Conservation (phyloP, 169 alveolate species). For the Perkinsus olseni region DNA sequence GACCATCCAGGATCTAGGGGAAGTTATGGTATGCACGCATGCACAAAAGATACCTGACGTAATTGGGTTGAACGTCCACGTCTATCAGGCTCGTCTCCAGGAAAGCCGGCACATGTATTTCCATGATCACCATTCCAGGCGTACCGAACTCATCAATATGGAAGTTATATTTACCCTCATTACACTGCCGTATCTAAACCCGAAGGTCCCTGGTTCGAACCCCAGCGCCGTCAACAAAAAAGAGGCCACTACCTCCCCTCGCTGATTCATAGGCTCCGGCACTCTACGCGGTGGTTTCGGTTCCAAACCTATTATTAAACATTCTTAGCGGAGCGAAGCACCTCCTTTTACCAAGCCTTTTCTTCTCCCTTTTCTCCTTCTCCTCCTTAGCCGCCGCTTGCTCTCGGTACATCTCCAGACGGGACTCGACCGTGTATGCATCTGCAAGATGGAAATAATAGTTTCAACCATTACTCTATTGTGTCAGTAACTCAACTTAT, state of each 20-base stretch:
- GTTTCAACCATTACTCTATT: too few species aligned
- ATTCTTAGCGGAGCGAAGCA: slow-evolving; percentile 9
- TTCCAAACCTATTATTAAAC: slow-evolving; percentile 16
- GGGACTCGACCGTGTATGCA: slow-evolving; percentile 32
- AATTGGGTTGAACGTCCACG: slow-evolving; percentile 70
- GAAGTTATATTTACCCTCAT: slow-evolving; percentile 67
- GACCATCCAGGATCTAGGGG: neutral
- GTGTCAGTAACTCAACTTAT: too few species aligned
- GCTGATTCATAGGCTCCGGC: slow-evolving; percentile 38
- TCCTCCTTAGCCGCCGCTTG: slow-evolving; percentile 16
- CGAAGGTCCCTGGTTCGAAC: neutral
- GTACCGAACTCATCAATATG: slow-evolving; percentile 50
- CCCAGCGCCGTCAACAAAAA: neutral
- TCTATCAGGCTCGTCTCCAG: slow-evolving; percentile 66
- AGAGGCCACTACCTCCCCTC: too few species aligned
- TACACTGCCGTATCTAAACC: slow-evolving; percentile 60
- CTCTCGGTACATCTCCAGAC: slow-evolving; percentile 28
- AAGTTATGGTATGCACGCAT: too few species aligned
- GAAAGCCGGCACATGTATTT: slow-evolving; percentile 54
- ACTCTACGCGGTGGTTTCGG: slow-evolving; percentile 38
- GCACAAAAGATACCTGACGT: slow-evolving; percentile 37
- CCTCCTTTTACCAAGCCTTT: slow-evolving; percentile 22
- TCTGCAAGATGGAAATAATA: neutral
- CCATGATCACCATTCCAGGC: slow-evolving; percentile 48
- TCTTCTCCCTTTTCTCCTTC: slow-evolving; percentile 37